Evolutionary conservation across 306 rosid species (phyloP), one percentile per base, ranked within the genome.

Genomic region (Inga leiocalycina): DNA sequence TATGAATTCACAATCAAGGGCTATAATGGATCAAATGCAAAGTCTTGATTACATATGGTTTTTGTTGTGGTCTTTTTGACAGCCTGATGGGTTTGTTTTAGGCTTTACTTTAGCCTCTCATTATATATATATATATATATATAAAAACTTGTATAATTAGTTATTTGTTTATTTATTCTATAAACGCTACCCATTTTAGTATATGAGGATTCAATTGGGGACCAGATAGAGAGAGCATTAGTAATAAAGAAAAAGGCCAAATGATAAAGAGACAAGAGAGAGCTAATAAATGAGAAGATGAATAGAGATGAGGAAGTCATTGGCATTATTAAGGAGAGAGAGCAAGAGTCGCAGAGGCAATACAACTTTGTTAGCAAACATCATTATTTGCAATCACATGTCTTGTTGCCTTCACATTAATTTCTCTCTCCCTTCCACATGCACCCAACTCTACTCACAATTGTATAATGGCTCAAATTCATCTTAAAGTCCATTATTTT

Each of bases 381-480:
- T 89, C 45, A 91, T 91, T 71, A 86, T 81, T 45, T 73, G 54
- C 80, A 72, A 76, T 76, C 84, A 85, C 88, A 84, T 86, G 90
- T 8, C 75, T 48, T 67, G 80, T 24, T 81, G 75, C 71, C 78
- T 87, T 84, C 84, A 43, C 56, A 39, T 77, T 77, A 39, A 83
- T 72, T 66, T 19, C 19, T 15, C 16, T 6, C 19, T 52, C 57
- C 61, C 61, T 54, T 3, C 1, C 61, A 54, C 61, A 19, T 54
- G 24, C 22, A 19, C 3, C 5, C 22, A 17, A 4, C 9, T 15
- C 17, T 17, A 16, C 59, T 4, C n/a, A 52, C 59, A 16, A 5
- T 17, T 52, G 3, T 15, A 52, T 17, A 52, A 17, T 5, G 8
- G 19, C 57, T 4, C 7, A 37, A 37, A 37, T 39, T 39, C 43